These are phyloP conservation scores for Pythium sukuiense DNA, from an alignment of 352 stramenopile species.

Conservation along the genomic window DNA sequence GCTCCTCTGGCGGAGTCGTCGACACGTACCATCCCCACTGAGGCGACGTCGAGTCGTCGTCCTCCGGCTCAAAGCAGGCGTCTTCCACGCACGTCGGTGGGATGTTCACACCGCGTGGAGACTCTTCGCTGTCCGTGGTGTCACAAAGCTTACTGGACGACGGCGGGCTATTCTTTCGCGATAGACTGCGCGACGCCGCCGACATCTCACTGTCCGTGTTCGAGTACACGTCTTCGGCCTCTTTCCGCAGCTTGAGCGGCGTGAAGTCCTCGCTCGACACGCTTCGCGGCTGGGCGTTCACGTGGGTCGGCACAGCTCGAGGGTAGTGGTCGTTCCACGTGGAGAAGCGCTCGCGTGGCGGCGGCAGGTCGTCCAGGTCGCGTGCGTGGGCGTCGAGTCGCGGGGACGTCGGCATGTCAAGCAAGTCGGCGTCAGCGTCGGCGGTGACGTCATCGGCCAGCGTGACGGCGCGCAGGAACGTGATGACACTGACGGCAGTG, in stretches of 20 bases:
- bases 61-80: slow-evolving; percentile 25
- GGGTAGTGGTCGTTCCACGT: slow-evolving; percentile 35
- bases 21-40: slow-evolving; percentile 87
- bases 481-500: slow-evolving; percentile 67
- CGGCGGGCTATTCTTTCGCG: slow-evolving; percentile 32
- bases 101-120: slow-evolving; percentile 24
- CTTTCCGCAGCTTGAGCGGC: slow-evolving; percentile 23
- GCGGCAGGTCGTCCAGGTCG: slow-evolving; percentile 18
- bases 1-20: slow-evolving; percentile 72
- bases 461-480: slow-evolving; percentile 39
- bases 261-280: slow-evolving; percentile 18
- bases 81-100: slow-evolving; percentile 30
- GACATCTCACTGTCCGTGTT: slow-evolving; percentile 70
- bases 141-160: slow-evolving; percentile 30
- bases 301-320: not conserved
- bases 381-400: not conserved
- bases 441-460: slow-evolving; percentile 20
- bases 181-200: slow-evolving; percentile 32
- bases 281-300: slow-evolving; percentile 8
- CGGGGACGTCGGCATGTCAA: not conserved
- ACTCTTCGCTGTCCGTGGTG: slow-evolving; percentile 35
- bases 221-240: slow-evolving; percentile 52
- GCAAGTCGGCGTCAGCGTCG: slow-evolving; percentile 14
- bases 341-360: slow-evolving; percentile 27
- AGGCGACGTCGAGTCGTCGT: slow-evolving; percentile 49